Conservation (phyloP, 2,329 filamentous ascomycete species). For the Fusarium siculi region DNA sequence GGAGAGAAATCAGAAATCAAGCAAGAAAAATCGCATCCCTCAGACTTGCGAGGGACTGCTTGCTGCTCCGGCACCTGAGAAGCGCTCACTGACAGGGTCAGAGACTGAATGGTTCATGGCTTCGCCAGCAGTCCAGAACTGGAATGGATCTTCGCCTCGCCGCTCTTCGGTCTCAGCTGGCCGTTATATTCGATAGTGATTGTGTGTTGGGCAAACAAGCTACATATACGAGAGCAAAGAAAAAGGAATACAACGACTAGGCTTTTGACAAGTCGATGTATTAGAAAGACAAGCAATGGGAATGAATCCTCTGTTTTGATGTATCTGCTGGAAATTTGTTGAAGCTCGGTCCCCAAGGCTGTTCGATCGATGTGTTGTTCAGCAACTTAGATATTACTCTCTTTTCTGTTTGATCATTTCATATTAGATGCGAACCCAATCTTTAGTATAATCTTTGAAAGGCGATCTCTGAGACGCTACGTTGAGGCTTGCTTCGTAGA, state of each 20-base stretch:
- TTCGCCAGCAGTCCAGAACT: conserved; percentile 14
- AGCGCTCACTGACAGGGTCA: conserved; percentile 47
- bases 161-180: conserved; percentile 22
- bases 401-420: conserved; percentile 3
- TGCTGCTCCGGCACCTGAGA: conserved; percentile 43
- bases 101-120: conserved; percentile 23
- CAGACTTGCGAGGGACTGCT: conserved; percentile 44
- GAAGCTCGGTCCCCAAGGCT: background rate
- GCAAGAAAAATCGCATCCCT: conserved; percentile 5
- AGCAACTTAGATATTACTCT: conserved; percentile 32
- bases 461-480: background rate
- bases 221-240: conserved; percentile 8
- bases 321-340: background rate
- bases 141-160: conserved; percentile 23
- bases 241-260: background rate
- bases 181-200: conserved; percentile 9
- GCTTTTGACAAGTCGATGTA: background rate
- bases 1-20: conserved; percentile 19
- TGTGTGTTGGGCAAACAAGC: background rate
- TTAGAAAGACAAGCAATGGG: background rate
- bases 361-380: background rate
- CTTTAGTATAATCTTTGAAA: background rate
- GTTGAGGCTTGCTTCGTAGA: background rate
- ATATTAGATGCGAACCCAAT: conserved; percentile 24
- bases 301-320: background rate